phyloP scores from a whole-genome alignment of 768 basidiomycete species.

The Neoboletus subvelutipes region DNA sequence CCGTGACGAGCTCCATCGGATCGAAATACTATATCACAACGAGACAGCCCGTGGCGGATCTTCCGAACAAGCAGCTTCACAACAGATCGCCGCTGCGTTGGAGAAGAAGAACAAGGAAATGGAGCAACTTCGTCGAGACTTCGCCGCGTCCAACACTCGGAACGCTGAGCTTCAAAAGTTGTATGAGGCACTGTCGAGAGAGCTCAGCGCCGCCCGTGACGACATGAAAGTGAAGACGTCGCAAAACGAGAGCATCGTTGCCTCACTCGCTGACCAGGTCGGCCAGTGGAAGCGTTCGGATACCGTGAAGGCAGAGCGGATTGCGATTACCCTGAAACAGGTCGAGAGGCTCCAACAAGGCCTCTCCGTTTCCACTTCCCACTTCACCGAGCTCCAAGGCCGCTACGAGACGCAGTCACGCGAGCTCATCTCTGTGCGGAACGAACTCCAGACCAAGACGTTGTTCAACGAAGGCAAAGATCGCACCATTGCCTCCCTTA shows the following conservation, averaged over 20 bases:
- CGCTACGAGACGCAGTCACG: constrained; percentile 5
- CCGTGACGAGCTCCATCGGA: background rate
- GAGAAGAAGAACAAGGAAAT: constrained; percentile 1
- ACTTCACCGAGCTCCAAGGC: background rate
- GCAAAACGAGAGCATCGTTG: background rate
- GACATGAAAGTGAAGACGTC: constrained; percentile 3
- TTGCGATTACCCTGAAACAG: background rate
- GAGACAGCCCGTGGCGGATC: too few relatives aligned
- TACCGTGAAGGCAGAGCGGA: background rate
- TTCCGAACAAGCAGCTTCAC: background rate
- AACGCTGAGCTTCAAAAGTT: constrained; percentile 3
- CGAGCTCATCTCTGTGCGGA: background rate
- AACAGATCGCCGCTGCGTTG: background rate
- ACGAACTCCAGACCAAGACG: background rate
- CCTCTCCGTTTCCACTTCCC: background rate
- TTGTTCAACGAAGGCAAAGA: background rate
- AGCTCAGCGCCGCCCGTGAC: background rate
- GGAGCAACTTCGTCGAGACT: background rate
- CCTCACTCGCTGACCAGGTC: constrained; percentile 1
- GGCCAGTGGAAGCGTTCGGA: background rate
- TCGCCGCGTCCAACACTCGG: background rate
- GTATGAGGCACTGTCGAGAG: background rate
- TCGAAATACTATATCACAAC: background rate
- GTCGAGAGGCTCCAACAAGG: background rate
- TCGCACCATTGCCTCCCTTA: background rate